Evolutionary conservation across 1,284 basidiomycete species (phyloP).

Genomic region (Ustilago cynodontis): DNA sequence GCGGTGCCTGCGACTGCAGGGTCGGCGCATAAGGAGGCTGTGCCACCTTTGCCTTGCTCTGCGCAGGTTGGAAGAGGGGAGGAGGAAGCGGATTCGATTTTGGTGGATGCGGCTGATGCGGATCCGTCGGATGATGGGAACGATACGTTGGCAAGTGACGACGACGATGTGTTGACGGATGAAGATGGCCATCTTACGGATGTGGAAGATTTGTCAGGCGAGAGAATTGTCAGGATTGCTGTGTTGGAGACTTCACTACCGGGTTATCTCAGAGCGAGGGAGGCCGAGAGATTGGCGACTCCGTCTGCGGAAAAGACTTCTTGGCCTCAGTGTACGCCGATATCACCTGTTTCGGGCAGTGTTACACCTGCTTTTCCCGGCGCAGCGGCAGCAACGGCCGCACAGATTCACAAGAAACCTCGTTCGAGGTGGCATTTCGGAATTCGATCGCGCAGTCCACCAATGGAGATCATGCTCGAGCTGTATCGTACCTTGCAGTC

Average conservation of each 20-base stretch:
- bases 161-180: slow-evolving; percentile 56
- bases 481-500: slow-evolving; percentile 92
- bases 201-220: slow-evolving; percentile 48
- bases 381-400: slow-evolving; percentile 28
- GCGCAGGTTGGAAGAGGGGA: slow-evolving; percentile 20
- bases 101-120: slow-evolving; percentile 47
- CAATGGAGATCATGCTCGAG: slow-evolving; percentile 99
- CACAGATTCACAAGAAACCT: slow-evolving; percentile 49
- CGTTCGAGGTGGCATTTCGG: slow-evolving; percentile 92
- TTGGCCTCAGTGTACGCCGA: slow-evolving; percentile 46
- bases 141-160: slow-evolving; percentile 54
- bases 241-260: slow-evolving; percentile 62
- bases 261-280: slow-evolving; percentile 33
- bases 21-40: slow-evolving; percentile 19
- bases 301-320: slow-evolving; percentile 44
- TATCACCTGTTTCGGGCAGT: slow-evolving; percentile 16
- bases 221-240: slow-evolving; percentile 43
- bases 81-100: slow-evolving; percentile 33
- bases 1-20: slow-evolving; percentile 2
- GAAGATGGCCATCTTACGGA: slow-evolving; percentile 54
- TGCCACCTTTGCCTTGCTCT: slow-evolving; percentile 25
- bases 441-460: slow-evolving; percentile 91
- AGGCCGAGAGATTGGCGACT: slow-evolving; percentile 42
- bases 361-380: slow-evolving; percentile 20
- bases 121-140: slow-evolving; percentile 60